Percentiles rank a stretch among this genome's conserved stretches.
Evolutionary conservation across 495 filamentous ascomycete species (phyloP).

Genomic region (Ascobolus immersus): DNA sequence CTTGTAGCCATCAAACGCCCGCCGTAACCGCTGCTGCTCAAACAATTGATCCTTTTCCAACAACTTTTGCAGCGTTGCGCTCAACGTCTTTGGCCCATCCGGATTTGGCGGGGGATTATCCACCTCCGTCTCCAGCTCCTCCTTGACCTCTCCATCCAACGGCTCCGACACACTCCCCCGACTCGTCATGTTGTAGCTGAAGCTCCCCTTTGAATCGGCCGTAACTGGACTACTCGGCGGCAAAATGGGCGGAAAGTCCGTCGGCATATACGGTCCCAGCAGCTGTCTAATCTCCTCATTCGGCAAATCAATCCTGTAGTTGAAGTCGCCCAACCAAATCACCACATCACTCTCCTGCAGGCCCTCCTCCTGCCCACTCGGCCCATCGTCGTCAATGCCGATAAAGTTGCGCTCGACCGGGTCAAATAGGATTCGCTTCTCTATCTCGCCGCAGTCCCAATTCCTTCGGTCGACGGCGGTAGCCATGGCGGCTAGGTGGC

Average conservation of each 20-base stretch:
- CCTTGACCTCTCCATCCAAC: no score
- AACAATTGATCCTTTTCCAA: slow-evolving; percentile 75
- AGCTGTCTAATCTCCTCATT: slow-evolving; percentile 73
- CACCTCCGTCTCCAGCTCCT: slow-evolving; percentile 7
- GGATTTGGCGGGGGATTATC: slow-evolving; percentile 5
- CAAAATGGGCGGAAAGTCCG: slow-evolving; percentile 10
- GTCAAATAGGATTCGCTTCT: slow-evolving; percentile 44
- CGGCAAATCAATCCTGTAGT: slow-evolving; percentile 76
- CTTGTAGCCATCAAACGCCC: slow-evolving; percentile 71
- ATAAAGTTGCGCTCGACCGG: slow-evolving; percentile 35
- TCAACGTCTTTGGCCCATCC: slow-evolving; percentile 28
- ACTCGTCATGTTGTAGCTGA: no score
- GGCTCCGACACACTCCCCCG: no score
- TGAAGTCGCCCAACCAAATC: slow-evolving; percentile 93
- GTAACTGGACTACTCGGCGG: no score
- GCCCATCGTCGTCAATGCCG: slow-evolving; percentile 21
- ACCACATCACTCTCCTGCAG: slow-evolving; percentile 78
- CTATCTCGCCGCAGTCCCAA: slow-evolving; percentile 67
- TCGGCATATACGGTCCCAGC: slow-evolving; percentile 21
- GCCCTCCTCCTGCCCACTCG: no score
- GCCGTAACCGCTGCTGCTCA: slow-evolving; percentile 42
- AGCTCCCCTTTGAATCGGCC: no score
- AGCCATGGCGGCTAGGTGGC: slow-evolving; percentile 63
- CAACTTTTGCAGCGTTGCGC: slow-evolving; percentile 63
- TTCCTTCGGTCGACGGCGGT: slow-evolving; percentile 63